Conservation (phyloP, 2,329 filamentous ascomycete species). For the Esteya vermicola region DNA sequence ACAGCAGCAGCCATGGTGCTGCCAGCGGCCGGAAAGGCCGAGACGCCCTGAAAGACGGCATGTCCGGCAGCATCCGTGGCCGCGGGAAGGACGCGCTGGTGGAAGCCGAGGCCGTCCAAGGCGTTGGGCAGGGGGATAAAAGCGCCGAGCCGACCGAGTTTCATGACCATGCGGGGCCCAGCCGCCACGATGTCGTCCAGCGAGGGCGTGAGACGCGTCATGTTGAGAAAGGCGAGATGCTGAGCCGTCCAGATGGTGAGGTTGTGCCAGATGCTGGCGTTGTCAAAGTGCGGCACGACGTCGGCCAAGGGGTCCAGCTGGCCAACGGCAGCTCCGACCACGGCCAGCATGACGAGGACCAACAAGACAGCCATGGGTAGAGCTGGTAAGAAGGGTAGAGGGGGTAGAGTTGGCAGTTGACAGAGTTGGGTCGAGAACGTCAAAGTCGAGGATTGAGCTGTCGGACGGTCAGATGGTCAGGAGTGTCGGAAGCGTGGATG, state of each 20-base stretch:
- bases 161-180: conserved; percentile 56
- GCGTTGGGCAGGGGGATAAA: conserved; percentile 46
- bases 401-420: no score
- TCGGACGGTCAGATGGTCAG: no score
- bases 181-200: conserved; percentile 55
- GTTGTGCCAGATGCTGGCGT: conserved; percentile 34
- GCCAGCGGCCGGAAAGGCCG: conserved; percentile 23
- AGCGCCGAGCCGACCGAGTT: conserved; percentile 51
- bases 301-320: no score
- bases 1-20: conserved; percentile 18
- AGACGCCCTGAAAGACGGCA: conserved; percentile 13
- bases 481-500: no score
- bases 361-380: no score
- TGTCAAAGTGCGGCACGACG: conserved; percentile 18
- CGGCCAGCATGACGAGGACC: not conserved
- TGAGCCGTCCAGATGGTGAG: conserved; percentile 38
- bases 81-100: conserved; percentile 42
- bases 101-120: conserved; percentile 34
- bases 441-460: no score
- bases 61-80: conserved; percentile 32
- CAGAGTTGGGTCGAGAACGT: no score
- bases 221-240: conserved; percentile 25
- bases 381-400: conserved; percentile 1
- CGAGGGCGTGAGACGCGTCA: conserved; percentile 44
- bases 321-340: conserved; percentile 6